Evolutionary conservation across 495 filamentous ascomycete genomes (phyloP), one percentile per base, ranked within the genome.

Genomic region (Aspergillus mulundensis): DNA sequence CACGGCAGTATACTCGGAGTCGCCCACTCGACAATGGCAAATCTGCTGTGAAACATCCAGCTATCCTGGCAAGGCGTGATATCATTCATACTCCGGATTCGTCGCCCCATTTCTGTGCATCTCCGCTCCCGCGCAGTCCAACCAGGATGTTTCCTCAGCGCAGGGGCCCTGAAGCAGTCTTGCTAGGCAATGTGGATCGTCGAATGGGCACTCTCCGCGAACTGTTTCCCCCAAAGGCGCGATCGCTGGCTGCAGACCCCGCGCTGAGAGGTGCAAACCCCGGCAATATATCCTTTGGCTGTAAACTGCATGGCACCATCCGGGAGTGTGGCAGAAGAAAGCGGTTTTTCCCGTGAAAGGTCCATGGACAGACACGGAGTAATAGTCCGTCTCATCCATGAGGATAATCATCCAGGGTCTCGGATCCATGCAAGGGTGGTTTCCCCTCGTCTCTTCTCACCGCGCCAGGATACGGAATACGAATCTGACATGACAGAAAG

Each of bases 151-250:
- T 16, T 41, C 43, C 41, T 36, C 48, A 45, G 57, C 24, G 45
- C 58, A 53, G 50, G 50, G 60, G 53, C 34, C 56, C 61, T 38
- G 57, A 57, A 52, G 54, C 54, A 23, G 39, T 12, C 46, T 51
- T 52, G 53, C 55, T 52, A 46, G 53, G 49, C 51, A 54, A 52
- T 28, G 38, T 46, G 34, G 42, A 50, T 51, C 49, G 58, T 61
- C 62, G 49, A 60, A 61, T 59, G 57, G 53, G 62, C 62, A 49
- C 58, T 53, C 58, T 47, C 53, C 46, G 51, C 24, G 40, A 50
- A 57, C 46, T 52, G 55, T 57, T 50, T 60, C 49, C 53, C 47
- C 34, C 34, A 34, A n/a, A 54, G 48, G 18, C 46, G 55, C 55
- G 42, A 56, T 61, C 55, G 36, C 43, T 58, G 58, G 48, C 34